Percentiles rank a stretch among this genome's conserved stretches.
phyloP scores from a whole-genome alignment of 2,329 filamentous ascomycete species.

The Phialocephala sp. region DNA sequence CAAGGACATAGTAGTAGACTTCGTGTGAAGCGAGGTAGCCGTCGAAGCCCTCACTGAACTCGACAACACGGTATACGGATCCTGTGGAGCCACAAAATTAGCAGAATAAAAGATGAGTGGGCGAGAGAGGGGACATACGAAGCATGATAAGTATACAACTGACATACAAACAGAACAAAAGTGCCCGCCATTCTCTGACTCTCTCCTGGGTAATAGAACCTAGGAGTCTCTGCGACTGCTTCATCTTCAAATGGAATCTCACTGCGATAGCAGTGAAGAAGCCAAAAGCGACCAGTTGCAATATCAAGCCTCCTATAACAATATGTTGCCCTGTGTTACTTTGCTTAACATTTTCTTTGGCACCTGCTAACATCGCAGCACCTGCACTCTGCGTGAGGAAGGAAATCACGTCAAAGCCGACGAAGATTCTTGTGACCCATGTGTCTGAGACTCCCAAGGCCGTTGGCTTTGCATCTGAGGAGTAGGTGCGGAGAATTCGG shows the following conservation, averaged over 20 bases:
- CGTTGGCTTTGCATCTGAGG: slow-evolving; percentile 2
- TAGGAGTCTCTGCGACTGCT: background rate
- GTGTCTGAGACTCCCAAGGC: slow-evolving; percentile 8
- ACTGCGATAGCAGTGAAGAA: slow-evolving; percentile 14
- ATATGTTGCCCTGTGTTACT: slow-evolving; percentile 16
- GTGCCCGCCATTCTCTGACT: slow-evolving; percentile 7
- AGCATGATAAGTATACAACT: slow-evolving; percentile 17
- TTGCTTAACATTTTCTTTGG: slow-evolving; percentile 6
- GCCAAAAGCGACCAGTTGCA: slow-evolving; percentile 12
- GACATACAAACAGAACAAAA: slow-evolving; percentile 14
- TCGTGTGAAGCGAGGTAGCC: background rate
- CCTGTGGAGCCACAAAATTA: background rate
- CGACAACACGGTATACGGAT: background rate
- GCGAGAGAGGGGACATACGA: slow-evolving; percentile 8
- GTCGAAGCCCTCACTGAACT: background rate
- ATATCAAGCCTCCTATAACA: slow-evolving; percentile 8
- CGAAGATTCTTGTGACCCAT: slow-evolving; percentile 21
- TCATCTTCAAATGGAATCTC: slow-evolving; percentile 18
- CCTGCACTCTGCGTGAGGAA: slow-evolving; percentile 19
- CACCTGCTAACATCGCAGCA: slow-evolving; percentile 17
- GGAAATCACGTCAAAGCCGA: slow-evolving; percentile 14
- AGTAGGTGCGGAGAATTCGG: slow-evolving; percentile 17
- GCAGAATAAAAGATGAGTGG: background rate
- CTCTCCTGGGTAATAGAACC: background rate
- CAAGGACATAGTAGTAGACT: slow-evolving; percentile 49